These are phyloP conservation scores for Thalassiosira profunda DNA, from an alignment of 108 stramenopile genomes.

Conservation along the genomic window DNA sequence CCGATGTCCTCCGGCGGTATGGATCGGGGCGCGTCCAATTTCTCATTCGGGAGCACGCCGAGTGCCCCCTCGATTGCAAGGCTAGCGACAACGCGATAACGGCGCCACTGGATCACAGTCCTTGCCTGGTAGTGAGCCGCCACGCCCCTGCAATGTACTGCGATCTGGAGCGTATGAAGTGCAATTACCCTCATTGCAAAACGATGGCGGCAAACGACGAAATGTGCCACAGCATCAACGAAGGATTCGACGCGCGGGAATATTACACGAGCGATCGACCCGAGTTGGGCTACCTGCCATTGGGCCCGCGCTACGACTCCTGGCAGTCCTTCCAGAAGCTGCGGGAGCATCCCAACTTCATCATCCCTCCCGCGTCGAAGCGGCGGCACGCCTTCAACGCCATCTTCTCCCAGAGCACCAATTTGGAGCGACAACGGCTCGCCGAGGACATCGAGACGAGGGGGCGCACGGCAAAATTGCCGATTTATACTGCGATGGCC, in stretches of 20 bases:
- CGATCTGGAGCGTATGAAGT: not conserved
- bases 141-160: no score
- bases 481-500: slow-evolving; percentile 9
- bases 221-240: slow-evolving; percentile 6
- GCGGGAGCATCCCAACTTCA: not conserved
- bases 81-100: no score
- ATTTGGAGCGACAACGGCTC: slow-evolving; percentile 7
- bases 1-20: not conserved
- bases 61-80: no score
- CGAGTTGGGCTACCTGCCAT: slow-evolving; percentile 5
- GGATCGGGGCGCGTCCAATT: slow-evolving; percentile 12
- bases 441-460: not conserved
- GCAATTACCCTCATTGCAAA: slow-evolving; percentile 16
- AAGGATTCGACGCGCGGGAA: slow-evolving; percentile 10
- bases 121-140: not conserved
- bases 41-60: not conserved
- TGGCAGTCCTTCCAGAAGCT: slow-evolving; percentile 8
- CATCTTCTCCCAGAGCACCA: slow-evolving; percentile 30
- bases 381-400: slow-evolving; percentile 32
- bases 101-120: not conserved
- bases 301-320: slow-evolving; percentile 34
- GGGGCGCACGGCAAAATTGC: not conserved
- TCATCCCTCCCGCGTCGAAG: slow-evolving; percentile 10
- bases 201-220: slow-evolving; percentile 32
- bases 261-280: slow-evolving; percentile 2